Percentiles rank a stretch among this genome's conserved stretches.
phyloP scores from a whole-genome alignment of 2,329 filamentous ascomycete genomes.

The Xylogone sp. region DNA sequence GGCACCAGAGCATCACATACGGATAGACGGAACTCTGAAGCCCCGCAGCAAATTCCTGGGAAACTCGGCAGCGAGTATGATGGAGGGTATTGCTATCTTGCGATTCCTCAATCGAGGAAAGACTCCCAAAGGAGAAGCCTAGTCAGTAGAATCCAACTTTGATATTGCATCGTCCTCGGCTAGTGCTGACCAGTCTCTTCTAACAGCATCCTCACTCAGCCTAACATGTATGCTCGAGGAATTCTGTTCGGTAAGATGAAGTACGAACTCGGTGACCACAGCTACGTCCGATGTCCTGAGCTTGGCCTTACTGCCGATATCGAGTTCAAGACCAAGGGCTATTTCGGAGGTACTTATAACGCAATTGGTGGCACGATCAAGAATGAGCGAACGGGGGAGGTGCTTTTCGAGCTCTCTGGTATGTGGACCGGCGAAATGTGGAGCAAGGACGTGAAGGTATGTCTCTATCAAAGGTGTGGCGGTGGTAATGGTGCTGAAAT shows the following conservation, averaged over 20 bases:
- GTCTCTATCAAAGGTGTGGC: slow-evolving; percentile 19
- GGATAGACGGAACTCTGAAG: slow-evolving; percentile 93
- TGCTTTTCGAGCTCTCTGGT: slow-evolving; percentile 87
- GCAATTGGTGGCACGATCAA: slow-evolving; percentile 90
- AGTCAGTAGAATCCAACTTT: slow-evolving; percentile 57
- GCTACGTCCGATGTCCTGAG: slow-evolving; percentile 87
- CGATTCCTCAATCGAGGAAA: slow-evolving; percentile 74
- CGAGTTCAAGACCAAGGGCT: slow-evolving; percentile 98
- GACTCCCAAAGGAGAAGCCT: slow-evolving; percentile 72
- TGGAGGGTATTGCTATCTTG: slow-evolving; percentile 93
- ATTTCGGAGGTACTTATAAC: slow-evolving; percentile 94
- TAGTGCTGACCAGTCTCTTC: neutral
- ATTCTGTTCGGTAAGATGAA: slow-evolving; percentile 99
- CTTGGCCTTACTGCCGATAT: slow-evolving; percentile 83
- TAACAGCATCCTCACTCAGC: slow-evolving; percentile 81
- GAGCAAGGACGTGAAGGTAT: slow-evolving; percentile 76
- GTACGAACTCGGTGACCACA: slow-evolving; percentile 96
- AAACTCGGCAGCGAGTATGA: slow-evolving; percentile 95
- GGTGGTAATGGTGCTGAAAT: neutral
- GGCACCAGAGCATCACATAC: slow-evolving; percentile 87
- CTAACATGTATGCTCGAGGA: slow-evolving; percentile 97
- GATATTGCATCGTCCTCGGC: neutral
- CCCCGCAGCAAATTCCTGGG: slow-evolving; percentile 92
- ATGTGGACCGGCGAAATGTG: slow-evolving; percentile 95
- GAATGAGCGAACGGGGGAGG: slow-evolving; percentile 79